Conservation (phyloP, 208 protist species). For the Plasmodiophora brassicae region DNA sequence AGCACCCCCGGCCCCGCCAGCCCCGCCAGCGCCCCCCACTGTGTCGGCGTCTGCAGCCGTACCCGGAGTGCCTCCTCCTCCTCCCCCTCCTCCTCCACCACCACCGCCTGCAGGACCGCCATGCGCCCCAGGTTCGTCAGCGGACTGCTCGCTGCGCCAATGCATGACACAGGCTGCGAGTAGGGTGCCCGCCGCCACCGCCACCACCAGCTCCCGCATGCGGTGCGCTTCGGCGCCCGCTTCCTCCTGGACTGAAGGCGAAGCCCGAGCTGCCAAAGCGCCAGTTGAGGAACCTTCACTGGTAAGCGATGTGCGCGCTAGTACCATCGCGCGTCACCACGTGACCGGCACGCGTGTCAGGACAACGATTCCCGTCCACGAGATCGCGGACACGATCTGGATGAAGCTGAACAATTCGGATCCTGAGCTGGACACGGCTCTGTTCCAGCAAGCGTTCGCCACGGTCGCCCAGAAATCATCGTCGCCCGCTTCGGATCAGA, state of each 20-base stretch:
- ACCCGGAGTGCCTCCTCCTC: neutral
- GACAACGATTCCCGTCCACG: neutral
- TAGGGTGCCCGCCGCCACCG: neutral
- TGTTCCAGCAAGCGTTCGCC: conserved; percentile 8
- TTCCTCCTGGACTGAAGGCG: conserved; percentile 2
- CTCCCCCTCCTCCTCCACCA: too few species aligned
- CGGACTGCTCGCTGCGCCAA: too few species aligned
- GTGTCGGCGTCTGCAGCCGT: neutral
- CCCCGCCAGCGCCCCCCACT: neutral
- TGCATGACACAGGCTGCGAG: neutral
- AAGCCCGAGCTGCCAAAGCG: neutral
- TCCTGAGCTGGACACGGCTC: neutral
- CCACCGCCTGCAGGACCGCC: too few species aligned
- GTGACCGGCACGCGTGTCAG: neutral
- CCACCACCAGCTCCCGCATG: neutral
- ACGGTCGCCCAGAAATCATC: conserved; percentile 4
- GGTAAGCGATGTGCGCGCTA: too few species aligned
- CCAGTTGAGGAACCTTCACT: conserved; percentile 22
- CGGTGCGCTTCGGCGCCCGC: neutral
- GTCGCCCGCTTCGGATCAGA: neutral
- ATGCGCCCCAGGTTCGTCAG: too few species aligned
- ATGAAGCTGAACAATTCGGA: neutral
- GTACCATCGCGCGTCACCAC: neutral
- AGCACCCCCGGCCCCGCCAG: neutral
- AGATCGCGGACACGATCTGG: conserved; percentile 1